Base-by-base conservation (phyloP, 768 basidiomycete genomes). In the Wakefieldia striispora region DNA sequence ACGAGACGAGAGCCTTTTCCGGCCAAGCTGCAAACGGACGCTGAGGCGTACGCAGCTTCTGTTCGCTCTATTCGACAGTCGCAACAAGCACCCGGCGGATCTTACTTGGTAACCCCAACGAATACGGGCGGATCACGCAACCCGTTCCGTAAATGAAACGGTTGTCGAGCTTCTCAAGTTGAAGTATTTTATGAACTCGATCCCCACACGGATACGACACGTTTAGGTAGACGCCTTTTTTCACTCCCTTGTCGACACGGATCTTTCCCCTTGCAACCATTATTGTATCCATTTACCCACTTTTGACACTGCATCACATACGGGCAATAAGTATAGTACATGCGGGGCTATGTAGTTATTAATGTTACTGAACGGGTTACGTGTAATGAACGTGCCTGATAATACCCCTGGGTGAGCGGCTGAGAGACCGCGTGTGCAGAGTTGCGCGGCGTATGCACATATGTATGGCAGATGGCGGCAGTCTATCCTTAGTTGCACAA, bases 11-110 rank as follows among this genome's bases (percentile, higher is more conserved):
- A 64, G 33, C 53, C 61, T 1, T 61, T 60, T 20, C 52, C 63
- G 6, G 55, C 62, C 16, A 67, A 64, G 44, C 61, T 62, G 41
- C 64, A 56, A 12, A 82, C 84, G 23, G 82, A 81, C 24, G 87
- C 86, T 21, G 78, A 85, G 70, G 70, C 64, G 45, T 86, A 86
- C 52, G 80, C 79, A 33, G 71, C 72, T 52, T 71, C 78, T 38
- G 69, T 81, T 17, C 68, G 75, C 53, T 71, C 78, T 38, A 69
- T 81, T 19, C 68, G 75, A 54, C 70, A 67, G 50, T 59, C 63
- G 23, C 56, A 67, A 11, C 62, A 64, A 39, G 50, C 52, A 13
- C 29, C 35, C 34, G 70, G 70, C 49, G 75, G 72, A 31, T 62
- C 72, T 47, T 70, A 73, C 60, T 73, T 72, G 76, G 49, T 77